phyloP scores from a whole-genome alignment of 371 early-diverging fungal species.

The Synchytrium microbalum region DNA sequence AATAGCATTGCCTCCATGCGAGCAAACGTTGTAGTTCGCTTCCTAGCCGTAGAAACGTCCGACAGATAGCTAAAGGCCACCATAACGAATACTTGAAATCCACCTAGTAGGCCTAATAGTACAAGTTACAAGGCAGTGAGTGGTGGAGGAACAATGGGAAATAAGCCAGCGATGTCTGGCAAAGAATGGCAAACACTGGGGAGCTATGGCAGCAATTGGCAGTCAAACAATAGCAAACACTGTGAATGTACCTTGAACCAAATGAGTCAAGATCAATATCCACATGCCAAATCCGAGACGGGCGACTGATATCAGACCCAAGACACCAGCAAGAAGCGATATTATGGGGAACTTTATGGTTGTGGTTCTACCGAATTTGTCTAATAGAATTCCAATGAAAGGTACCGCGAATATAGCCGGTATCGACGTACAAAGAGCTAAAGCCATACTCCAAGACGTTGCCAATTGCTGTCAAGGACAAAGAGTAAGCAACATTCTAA shows the following conservation, averaged over 20 bases:
- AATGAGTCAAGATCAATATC: neutral
- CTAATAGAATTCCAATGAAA: neutral
- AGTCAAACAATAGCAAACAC: no score
- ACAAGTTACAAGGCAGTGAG: neutral
- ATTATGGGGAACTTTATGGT: neutral
- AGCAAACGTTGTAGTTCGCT: conserved; percentile 5
- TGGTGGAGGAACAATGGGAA: neutral
- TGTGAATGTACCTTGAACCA: neutral
- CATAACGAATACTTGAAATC: neutral
- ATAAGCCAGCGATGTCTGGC: no score
- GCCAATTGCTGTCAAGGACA: neutral
- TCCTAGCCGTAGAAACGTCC: neutral
- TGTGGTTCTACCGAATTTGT: neutral
- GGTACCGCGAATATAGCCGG: neutral
- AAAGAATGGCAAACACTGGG: no score
- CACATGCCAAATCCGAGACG: neutral
- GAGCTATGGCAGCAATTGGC: no score
- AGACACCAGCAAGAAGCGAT: neutral
- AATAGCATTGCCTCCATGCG: conserved; percentile 1
- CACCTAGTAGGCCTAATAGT: neutral
- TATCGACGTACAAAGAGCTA: neutral
- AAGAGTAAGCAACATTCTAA: no score
- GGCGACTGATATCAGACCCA: neutral
- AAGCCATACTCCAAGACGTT: neutral
- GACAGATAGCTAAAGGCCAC: neutral